Evolutionary conservation across 1,139 yeast species (phyloP).

Genomic region (Debaryomyces sp.): DNA sequence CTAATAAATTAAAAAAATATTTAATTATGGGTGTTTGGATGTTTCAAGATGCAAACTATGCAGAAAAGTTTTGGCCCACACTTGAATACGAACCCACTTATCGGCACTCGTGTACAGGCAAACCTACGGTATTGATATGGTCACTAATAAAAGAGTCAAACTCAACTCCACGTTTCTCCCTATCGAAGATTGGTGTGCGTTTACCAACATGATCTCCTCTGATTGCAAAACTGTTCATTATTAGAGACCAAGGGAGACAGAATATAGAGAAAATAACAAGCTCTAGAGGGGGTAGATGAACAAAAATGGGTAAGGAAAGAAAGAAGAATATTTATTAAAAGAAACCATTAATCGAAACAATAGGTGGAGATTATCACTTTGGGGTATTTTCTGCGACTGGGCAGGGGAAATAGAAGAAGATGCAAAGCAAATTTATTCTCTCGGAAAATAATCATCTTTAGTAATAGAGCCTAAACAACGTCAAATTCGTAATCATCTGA

Average conservation of each 20-base stretch:
- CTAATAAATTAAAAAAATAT: slow-evolving; percentile 2
- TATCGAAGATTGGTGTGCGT: not conserved
- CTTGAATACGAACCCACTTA: not conserved
- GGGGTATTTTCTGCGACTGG: not conserved
- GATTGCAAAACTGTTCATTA: not conserved
- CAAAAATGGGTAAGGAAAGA: not conserved
- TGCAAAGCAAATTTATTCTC: not conserved
- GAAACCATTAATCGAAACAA: not conserved
- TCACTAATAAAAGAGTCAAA: not conserved
- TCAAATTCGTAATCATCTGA: not conserved
- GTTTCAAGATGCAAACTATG: too few relatives aligned
- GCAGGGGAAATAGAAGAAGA: not conserved
- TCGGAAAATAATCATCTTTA: not conserved
- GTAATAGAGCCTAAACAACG: not conserved
- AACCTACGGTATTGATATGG: not conserved
- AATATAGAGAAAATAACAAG: not conserved
- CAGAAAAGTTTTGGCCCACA: not conserved
- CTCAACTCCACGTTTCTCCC: slow-evolving; percentile 3
- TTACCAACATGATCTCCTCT: not conserved
- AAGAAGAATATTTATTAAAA: not conserved
- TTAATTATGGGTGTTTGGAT: slow-evolving; percentile 3
- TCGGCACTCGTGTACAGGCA: not conserved
- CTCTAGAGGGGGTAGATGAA: not conserved
- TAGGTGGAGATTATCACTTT: not conserved
- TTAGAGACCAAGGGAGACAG: not conserved